Evolutionary conservation across 495 filamentous ascomycete species (phyloP), one percentile per base, ranked within the genome.

Genomic region (Cercophora sp.): DNA sequence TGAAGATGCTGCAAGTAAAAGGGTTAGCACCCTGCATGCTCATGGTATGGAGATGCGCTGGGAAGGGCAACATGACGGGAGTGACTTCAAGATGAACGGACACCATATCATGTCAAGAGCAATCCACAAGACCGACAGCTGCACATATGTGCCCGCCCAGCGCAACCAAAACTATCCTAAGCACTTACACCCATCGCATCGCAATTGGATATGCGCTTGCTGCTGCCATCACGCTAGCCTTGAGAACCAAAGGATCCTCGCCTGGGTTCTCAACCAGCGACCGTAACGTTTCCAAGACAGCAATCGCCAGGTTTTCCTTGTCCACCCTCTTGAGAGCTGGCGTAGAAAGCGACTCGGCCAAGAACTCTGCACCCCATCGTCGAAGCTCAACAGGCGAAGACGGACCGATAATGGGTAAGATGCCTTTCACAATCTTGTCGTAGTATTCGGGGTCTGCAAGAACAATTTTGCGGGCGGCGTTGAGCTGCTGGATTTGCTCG

Each of bases 301-400:
- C 70, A 51, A 89, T 70, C 43, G 83, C 80, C 54, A 95, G 64
- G 53, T 82, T 79, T 70, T 85, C 86, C 75, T 96, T 97, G 67
- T 86, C 84, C 44, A 80, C 73, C 27, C 73, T 70, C 48, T 80
- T 66, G 58, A 97, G 74, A 27, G 83, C 80, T 11, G 93, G 93
- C 37, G 86, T 91, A 16, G 94, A 84, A 70, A 99, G 96, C 3
- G 91, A 88, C 75, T 99, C 93, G 32, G 94, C 92, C 31, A 99
- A 76, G 66, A 99, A 99, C 22, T 96, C 90, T 19, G 91, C 83
- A 19, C 91, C 94, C 94, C 94, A 99, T 85, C 91, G 77, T 68
- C 89, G 85, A 58, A 96, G 71, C 68, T 95, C 88, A 16, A 96
- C 67, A 34, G 76, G 76, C 37, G 86, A 74, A 45, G 78, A 74